Base-by-base conservation (phyloP, 768 basidiomycete species). In the Lactifluus echinatus region DNA sequence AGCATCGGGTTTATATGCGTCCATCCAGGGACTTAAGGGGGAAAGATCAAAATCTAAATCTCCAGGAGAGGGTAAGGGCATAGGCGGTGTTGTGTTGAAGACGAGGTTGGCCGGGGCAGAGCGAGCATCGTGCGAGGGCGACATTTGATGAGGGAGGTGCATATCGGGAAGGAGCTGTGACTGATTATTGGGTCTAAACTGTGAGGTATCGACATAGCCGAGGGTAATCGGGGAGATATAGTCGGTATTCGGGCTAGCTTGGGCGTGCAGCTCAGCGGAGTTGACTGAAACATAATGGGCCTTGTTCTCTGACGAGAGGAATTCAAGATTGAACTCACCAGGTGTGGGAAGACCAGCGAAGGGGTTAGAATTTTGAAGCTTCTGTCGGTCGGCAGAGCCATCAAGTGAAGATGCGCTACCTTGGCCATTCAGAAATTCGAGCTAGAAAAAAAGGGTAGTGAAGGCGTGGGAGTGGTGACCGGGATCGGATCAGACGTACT, bases 21-120 rank as follows among this genome's bases (percentile, higher is more conserved):
- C 85, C 0, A 91, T 75, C 86, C 88, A 89, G 1, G 88, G 88
- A 62, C 87, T 89, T 0, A 91, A 72, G 0, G 89, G 88, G 1
- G 87, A 88, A 47, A 91, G 81, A 59, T 91, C 85, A 56, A 84
- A 76, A 56, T 85, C 87, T 26, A 86, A 69, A 54, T 87, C 82
- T 21, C 74, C 70, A 0, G 77, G 73, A 17, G 76, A 76, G 2
- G 75, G 71, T 12, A 76, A 68, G 1, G 71, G 66, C 37, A 67
- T 66, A 36, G 71, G 73, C 61, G 64, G 75, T n/a, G 69, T 74
- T 12, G 64, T 73, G 11, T 74, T 74, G 65, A 91, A 91, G 3
- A 82, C 88, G 31, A 90, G 74, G 53, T 87, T 79, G 14, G 85
- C 86, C 0, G 88, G 87, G 0, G 88, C 86, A 14, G 87, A 88